Conservation (phyloP, 2,329 filamentous ascomycete species). For the Fusarium nodosum region DNA sequence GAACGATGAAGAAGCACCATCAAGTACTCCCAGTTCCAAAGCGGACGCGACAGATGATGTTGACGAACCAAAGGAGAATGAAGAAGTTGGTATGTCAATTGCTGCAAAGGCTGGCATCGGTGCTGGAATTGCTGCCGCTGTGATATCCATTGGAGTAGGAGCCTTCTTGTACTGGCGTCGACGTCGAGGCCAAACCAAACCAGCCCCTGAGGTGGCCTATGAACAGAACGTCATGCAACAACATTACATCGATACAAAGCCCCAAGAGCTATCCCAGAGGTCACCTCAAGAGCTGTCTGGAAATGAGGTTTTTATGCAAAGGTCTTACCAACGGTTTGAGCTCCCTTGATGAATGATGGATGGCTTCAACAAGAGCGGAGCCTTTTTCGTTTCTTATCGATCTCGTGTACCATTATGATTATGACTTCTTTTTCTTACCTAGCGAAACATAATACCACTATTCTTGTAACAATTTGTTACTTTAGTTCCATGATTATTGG, state of each 20-base stretch:
- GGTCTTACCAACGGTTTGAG: neutral
- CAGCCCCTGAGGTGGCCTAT: neutral
- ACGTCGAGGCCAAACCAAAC: neutral
- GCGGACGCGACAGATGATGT: neutral
- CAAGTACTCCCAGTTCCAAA: slow-evolving; percentile 2
- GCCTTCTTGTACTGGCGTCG: slow-evolving; percentile 9
- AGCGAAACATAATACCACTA: neutral
- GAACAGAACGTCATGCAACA: neutral
- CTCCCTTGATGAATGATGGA: neutral
- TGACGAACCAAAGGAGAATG: neutral
- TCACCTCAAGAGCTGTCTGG: neutral
- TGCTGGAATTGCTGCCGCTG: neutral
- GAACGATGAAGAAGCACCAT: slow-evolving; percentile 4
- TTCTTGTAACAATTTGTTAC: neutral
- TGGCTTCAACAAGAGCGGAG: neutral
- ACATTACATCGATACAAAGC: neutral
- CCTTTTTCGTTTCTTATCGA: neutral
- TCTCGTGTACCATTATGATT: neutral
- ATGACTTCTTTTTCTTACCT: neutral
- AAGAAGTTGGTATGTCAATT: neutral
- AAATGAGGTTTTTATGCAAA: neutral
- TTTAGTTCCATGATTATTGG: too few species aligned
- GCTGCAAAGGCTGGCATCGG: neutral
- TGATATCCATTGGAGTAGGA: neutral
- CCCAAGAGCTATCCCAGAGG: neutral